phyloP scores from a whole-genome alignment of 1,284 basidiomycete genomes.

The Polyporus tsugae region DNA sequence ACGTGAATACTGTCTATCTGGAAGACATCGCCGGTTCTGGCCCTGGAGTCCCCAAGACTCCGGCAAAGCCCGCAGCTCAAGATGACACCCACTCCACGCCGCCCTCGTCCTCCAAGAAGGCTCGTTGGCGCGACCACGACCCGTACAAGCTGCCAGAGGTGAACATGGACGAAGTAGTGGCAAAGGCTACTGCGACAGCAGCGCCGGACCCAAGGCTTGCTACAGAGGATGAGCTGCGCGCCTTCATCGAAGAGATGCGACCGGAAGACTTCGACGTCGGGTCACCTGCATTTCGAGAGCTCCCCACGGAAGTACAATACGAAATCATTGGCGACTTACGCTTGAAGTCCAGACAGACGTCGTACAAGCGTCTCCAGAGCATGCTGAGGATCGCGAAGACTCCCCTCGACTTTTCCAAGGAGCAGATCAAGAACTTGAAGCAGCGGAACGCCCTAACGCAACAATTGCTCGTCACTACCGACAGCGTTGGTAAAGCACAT shows the following conservation, averaged over 20 bases:
- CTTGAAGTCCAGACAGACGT: constrained; percentile 93
- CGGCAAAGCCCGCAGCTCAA: constrained; percentile 48
- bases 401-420: constrained; percentile 93
- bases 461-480: constrained; percentile 93
- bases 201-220: constrained; percentile 90
- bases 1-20: constrained; percentile 82
- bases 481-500: constrained; percentile 90
- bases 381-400: constrained; percentile 89
- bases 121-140: constrained; percentile 78
- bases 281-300: constrained; percentile 89
- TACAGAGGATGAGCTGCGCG: constrained; percentile 90
- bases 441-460: constrained; percentile 95
- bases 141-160: constrained; percentile 86
- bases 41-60: constrained; percentile 56
- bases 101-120: constrained; percentile 61
- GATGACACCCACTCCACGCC: constrained; percentile 50
- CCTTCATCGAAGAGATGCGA: constrained; percentile 92
- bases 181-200: constrained; percentile 62
- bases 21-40: constrained; percentile 78
- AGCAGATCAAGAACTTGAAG: constrained; percentile 91
- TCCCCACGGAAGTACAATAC: constrained; percentile 97
- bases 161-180: constrained; percentile 65
- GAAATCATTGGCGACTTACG: constrained; percentile 98
- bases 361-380: constrained; percentile 88
- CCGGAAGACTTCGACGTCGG: constrained; percentile 93